These are phyloP conservation scores for Tolypocladium inflatum DNA, from an alignment of 2,329 filamentous ascomycete genomes.

Conservation along the genomic window DNA sequence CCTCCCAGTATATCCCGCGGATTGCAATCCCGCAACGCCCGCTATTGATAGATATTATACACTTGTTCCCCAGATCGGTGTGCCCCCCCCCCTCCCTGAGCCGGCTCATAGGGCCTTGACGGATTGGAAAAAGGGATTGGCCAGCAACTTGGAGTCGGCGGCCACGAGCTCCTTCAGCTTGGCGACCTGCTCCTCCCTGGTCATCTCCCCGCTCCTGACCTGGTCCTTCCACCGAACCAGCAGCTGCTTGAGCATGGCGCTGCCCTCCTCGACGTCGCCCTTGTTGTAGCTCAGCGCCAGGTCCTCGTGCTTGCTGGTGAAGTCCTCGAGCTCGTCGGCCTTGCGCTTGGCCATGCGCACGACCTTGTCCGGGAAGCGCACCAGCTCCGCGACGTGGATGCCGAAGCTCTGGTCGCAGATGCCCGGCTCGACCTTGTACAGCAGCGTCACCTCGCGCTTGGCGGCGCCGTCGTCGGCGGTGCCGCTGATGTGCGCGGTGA, in stretches of 20 bases:
- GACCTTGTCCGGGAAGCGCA: slow-evolving; percentile 93
- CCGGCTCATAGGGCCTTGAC: slow-evolving; percentile 40
- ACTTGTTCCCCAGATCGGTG: not conserved
- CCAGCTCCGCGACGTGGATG: slow-evolving; percentile 95
- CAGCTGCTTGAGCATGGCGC: slow-evolving; percentile 72
- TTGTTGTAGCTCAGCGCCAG: slow-evolving; percentile 57
- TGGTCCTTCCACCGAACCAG: slow-evolving; percentile 80
- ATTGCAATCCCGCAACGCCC: not conserved
- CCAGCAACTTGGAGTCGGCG: slow-evolving; percentile 54
- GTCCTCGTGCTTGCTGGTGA: slow-evolving; percentile 67
- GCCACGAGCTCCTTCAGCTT: slow-evolving; percentile 73
- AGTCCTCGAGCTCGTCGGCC: slow-evolving; percentile 95
- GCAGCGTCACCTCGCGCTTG: slow-evolving; percentile 80
- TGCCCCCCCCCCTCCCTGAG: not conserved
- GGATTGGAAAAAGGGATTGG: slow-evolving; percentile 63
- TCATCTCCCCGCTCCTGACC: slow-evolving; percentile 49
- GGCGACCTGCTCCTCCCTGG: slow-evolving; percentile 65
- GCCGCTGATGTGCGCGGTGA: slow-evolving; percentile 81
- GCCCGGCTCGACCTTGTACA: slow-evolving; percentile 94
- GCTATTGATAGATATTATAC: not conserved
- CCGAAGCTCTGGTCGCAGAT: slow-evolving; percentile 97
- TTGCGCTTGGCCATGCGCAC: slow-evolving; percentile 99
- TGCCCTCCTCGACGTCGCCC: slow-evolving; percentile 84
- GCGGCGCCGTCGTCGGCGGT: slow-evolving; percentile 29
- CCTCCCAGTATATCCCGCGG: not conserved